Percentiles rank a stretch among this genome's conserved stretches.
phyloP scores from a whole-genome alignment of 1,139 yeast species.

The Debaryomycetaceae sp. region DNA sequence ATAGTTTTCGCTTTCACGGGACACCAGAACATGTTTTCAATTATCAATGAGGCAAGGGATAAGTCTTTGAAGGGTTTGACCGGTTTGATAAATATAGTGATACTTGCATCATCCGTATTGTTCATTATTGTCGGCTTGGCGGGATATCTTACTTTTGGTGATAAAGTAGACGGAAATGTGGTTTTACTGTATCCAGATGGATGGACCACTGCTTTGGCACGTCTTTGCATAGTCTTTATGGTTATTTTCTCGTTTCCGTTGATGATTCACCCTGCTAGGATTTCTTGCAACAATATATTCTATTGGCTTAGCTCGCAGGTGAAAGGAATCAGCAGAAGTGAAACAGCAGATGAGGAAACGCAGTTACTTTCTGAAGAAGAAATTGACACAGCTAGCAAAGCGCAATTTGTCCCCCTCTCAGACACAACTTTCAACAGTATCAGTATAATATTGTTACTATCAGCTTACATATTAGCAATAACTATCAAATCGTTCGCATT shows the following conservation, averaged over 20 bases:
- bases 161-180: slow-evolving; percentile 65
- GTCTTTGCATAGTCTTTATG: slow-evolving; percentile 73
- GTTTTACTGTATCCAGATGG: slow-evolving; percentile 60
- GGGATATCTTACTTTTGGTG: slow-evolving; percentile 46
- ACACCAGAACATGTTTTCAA: slow-evolving; percentile 50
- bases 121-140: slow-evolving; percentile 40
- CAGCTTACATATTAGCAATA: slow-evolving; percentile 45
- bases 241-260: slow-evolving; percentile 87
- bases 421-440: slow-evolving; percentile 42
- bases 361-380: slow-evolving; percentile 7
- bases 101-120: slow-evolving; percentile 34
- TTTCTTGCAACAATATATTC: slow-evolving; percentile 73
- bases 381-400: slow-evolving; percentile 7
- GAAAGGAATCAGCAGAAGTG: slow-evolving; percentile 1
- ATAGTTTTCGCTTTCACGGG: slow-evolving; percentile 50
- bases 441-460: slow-evolving; percentile 41
- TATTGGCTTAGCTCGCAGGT: slow-evolving; percentile 38
- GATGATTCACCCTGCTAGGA: slow-evolving; percentile 89
- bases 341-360: slow-evolving; percentile 4
- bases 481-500: slow-evolving; percentile 51
- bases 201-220: slow-evolving; percentile 58
- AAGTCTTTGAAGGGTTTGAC: slow-evolving; percentile 50
- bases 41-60: slow-evolving; percentile 50
- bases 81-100: slow-evolving; percentile 52
- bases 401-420: slow-evolving; percentile 50